Evolutionary conservation across 163 green algal genomes (phyloP).

Genomic region (Chlorella variabilis): DNA sequence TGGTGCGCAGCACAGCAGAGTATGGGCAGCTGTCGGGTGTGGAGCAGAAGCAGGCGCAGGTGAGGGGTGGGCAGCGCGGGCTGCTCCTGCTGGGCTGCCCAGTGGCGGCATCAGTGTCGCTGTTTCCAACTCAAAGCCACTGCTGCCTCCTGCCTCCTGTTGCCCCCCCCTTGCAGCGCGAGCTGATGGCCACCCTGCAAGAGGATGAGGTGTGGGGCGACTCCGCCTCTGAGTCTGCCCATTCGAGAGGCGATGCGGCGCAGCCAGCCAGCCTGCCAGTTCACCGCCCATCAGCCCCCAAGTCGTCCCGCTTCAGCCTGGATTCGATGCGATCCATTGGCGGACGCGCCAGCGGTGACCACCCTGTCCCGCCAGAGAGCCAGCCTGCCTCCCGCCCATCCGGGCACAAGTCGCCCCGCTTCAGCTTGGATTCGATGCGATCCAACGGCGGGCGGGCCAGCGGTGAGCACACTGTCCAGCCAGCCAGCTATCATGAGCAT

Average conservation of each 20-base stretch:
- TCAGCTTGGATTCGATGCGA: constrained; percentile 2
- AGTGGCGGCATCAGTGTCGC: not conserved
- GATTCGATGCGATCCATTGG: not conserved
- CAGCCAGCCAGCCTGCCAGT: not conserved
- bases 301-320: not conserved
- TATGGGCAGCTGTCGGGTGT: not conserved
- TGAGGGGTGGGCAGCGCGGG: not conserved
- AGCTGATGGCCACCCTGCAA: not conserved
- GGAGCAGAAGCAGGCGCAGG: not conserved
- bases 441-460: not conserved
- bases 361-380: not conserved
- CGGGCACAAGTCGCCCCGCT: not conserved
- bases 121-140: no score
- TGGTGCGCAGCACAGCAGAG: not conserved
- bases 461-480: no score
- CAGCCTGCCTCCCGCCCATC: no score
- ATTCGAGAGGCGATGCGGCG: not conserved
- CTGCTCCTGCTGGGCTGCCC: no score
- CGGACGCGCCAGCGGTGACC: not conserved
- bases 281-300: no score
- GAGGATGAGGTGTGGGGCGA: not conserved
- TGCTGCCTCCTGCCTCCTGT: no score
- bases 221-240: no score
- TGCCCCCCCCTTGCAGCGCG: not conserved
- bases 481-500: not conserved